Base-by-base conservation (phyloP, 257 asterid genomes). In the Buddleja alternifolia region DNA sequence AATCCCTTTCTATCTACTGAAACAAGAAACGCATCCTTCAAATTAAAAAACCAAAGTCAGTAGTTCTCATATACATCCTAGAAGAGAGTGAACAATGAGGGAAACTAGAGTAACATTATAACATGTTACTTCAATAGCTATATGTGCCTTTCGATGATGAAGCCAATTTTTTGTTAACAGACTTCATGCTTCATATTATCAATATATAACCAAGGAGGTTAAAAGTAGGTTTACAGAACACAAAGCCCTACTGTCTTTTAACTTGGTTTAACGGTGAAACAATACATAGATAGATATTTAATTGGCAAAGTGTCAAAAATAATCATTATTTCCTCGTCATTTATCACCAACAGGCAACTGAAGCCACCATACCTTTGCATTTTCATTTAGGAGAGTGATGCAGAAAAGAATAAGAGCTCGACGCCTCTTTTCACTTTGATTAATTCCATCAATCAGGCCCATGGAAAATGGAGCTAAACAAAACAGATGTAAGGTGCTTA, bases 321-420 rank as follows among this genome's bases (percentile, higher is more conserved):
- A 16, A 62, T 12, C 63, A 21, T n/a, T 16, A 37, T 7, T 53
- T 10, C n/a, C 58, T 25, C 41, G 52, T 15, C 59, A 53, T 44
- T 59, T 37, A 67, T 77, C 20, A 68, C 15, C 37, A 42, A 8
- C 10, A 65, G 44, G 56, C 2, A 64, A 65, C 12, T 61, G 25
- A 51, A 58, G n/a, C 14, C 62, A 60, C 14, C 62, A 60, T 77
- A 93, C 98, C 95, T 87, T 93, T 55, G 95, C 94, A 52, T 85
- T 64, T 75, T 77, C 80, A 12, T 85, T 80, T 66, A 86, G 78
- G 65, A 82, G 81, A 51, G 88, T 78, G 67, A 90, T 80, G 78
- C 98, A 93, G 85, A 93, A 81, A 77, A 93, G 94, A 70, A 84
- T 72, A 47, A 93, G 84, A 79, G 93, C 96, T 77, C 93, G 86